Base-by-base conservation (phyloP, 768 basidiomycete genomes). In the Podaxis sp. region DNA sequence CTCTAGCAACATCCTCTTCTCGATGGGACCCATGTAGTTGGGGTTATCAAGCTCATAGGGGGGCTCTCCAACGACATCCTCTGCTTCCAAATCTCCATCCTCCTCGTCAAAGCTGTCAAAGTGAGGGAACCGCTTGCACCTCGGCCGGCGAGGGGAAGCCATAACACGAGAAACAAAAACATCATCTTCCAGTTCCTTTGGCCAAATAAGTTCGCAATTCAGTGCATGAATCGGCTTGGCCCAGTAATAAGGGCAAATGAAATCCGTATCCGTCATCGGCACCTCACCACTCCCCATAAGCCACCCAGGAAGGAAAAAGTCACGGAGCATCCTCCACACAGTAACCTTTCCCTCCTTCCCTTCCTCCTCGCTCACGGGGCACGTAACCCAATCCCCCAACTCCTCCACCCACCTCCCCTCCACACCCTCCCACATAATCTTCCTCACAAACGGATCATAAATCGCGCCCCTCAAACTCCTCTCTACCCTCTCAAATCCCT, bases 201-300 rank as follows among this genome's bases (percentile, higher is more conserved):
- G 93, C 88, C 91, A 95, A 5, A 90, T 81, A 57, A 93, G 71
- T 5, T 86, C 82, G 76, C 95, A 96, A 74, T 94, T 94, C 64
- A 96, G 81, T 50, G 76, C 67, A 67, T 93, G 89, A 58, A 90
- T 79, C 0, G 86, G 82, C 60, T 82, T 73, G 0, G 88, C 84
- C 94, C 94, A 97, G 48, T 82, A 76, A 67, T 86, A 88, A 0
- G 94, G 93, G 68, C 93, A 95, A 23, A 92, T 71, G 1, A 73
- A 68, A 6, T 69, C 65, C 1, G 70, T 70, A 40, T 74, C 73
- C 6, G 73, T 71, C 14, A 21, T 55, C 11, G 56, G 62, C 7
- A 70, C 67, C 28, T 69, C 69, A 3, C 69, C 68, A 38, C 40
- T 62, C 60, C 18, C 21, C 10, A 28, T 27, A 5, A 54, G n/a